A percentile compares a stretch with the other conserved stretches of the same genome.
Evolutionary conservation across 495 filamentous ascomycete species (phyloP).

Genomic region (Penicillium fimorum): DNA sequence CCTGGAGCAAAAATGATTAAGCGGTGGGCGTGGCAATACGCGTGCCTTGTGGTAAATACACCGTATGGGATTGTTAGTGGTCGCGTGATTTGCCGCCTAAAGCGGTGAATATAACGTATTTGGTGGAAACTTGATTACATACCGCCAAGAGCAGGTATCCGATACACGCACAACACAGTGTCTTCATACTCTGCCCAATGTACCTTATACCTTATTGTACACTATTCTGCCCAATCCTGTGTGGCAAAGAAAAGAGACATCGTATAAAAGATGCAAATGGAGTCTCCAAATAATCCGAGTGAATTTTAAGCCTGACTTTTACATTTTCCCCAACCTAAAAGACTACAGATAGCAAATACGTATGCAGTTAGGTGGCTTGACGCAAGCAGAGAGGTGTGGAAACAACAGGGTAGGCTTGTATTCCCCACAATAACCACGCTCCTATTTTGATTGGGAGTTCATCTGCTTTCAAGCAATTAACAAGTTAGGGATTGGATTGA

Average conservation of each 20-base stretch:
- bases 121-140: slow-evolving; percentile 3
- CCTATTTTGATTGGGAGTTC: slow-evolving; percentile 12
- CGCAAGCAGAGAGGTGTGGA: slow-evolving; percentile 10
- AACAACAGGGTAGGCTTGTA: slow-evolving; percentile 8
- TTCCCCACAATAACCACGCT: slow-evolving; percentile 3
- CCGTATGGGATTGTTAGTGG: slow-evolving; percentile 7
- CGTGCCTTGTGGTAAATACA: slow-evolving; percentile 13
- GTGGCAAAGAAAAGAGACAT: background rate
- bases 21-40: slow-evolving; percentile 31
- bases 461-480: slow-evolving; percentile 7
- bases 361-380: slow-evolving; percentile 12
- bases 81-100: slow-evolving; percentile 15
- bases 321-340: background rate
- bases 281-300: background rate
- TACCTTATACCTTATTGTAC: slow-evolving; percentile 2
- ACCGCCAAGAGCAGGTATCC: slow-evolving; percentile 13
- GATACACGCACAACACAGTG: slow-evolving; percentile 21
- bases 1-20: slow-evolving; percentile 32
- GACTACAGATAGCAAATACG: background rate
- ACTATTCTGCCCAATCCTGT: background rate
- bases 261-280: background rate
- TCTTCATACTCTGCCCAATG: slow-evolving; percentile 5
- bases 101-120: slow-evolving; percentile 4
- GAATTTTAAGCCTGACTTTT: background rate
- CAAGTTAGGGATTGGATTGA: slow-evolving; percentile 1